Percentiles rank a stretch among this genome's conserved stretches.
Evolutionary conservation across 108 stramenopile genomes (phyloP).

Genomic region (Nitzschia inconspicua): DNA sequence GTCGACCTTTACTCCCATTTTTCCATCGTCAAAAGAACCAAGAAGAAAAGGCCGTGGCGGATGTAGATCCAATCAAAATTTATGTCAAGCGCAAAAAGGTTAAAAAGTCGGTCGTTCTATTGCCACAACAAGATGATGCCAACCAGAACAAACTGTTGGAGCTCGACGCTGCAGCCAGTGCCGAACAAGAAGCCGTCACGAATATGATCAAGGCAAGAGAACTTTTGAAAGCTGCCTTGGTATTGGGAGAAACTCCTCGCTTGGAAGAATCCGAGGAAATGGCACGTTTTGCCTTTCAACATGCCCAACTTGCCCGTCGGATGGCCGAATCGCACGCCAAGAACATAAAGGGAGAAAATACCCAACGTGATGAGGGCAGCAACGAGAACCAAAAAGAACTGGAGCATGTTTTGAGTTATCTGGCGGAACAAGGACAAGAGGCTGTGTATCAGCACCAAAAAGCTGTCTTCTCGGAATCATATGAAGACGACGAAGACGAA

Average conservation of each 20-base stretch:
- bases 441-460: constrained; percentile 10
- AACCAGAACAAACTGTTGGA: background rate
- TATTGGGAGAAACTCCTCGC: background rate
- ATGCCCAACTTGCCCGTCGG: constrained; percentile 15
- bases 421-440: constrained; percentile 26
- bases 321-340: background rate
- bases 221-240: constrained; percentile 10
- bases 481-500: background rate
- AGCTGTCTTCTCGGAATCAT: constrained; percentile 8
- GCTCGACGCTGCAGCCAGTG: background rate
- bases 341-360: background rate
- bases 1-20: background rate
- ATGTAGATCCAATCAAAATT: constrained; percentile 4
- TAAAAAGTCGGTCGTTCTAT: constrained; percentile 17
- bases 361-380: background rate
- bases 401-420: constrained; percentile 16
- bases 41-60: background rate
- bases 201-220: constrained; percentile 23
- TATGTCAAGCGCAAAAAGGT: constrained; percentile 13
- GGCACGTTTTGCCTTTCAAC: constrained; percentile 19
- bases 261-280: constrained; percentile 16
- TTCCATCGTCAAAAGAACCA: constrained; percentile 1
- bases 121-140: constrained; percentile 22
- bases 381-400: constrained; percentile 16
- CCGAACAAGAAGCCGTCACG: constrained; percentile 2